Conservation (phyloP, 2,329 filamentous ascomycete genomes). For the Ceratocystis eucalypticola region DNA sequence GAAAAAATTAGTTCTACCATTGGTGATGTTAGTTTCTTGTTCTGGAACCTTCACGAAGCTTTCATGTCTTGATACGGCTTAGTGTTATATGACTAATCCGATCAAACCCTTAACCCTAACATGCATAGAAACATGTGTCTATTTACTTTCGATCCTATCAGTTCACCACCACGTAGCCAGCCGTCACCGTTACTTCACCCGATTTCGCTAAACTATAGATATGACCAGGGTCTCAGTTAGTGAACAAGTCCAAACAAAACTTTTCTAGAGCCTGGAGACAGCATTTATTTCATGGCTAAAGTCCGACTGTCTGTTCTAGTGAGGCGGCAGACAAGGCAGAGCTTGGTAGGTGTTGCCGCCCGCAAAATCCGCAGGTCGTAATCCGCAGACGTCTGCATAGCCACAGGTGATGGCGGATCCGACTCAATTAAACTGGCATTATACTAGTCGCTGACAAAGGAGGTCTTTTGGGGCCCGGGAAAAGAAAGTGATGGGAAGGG, state of each 20-base stretch:
- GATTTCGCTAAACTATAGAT: conserved; percentile 12
- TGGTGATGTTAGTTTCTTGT: conserved; percentile 11
- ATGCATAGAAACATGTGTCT: fast-evolving
- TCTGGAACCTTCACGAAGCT: conserved; percentile 20
- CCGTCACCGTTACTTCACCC: neutral
- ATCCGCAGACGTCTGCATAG: neutral
- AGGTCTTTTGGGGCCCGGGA: neutral
- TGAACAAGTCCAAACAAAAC: neutral
- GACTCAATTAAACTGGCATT: too few relatives aligned
- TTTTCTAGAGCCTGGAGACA: neutral
- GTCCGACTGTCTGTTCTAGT: neutral
- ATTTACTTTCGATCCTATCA: neutral
- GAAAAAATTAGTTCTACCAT: neutral
- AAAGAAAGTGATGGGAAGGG: conserved; percentile 1
- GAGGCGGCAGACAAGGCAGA: neutral
- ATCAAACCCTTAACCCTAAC: neutral
- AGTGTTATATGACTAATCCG: conserved; percentile 4
- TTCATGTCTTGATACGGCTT: neutral
- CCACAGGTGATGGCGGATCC: neutral
- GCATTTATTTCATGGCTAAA: neutral
- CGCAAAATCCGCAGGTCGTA: neutral
- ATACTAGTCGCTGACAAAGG: neutral
- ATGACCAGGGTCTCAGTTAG: neutral
- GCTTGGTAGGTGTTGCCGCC: neutral
- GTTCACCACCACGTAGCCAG: neutral